These are phyloP conservation scores for Candida sanyaensis DNA, from an alignment of 1,139 yeast genomes.

Conservation along the genomic window DNA sequence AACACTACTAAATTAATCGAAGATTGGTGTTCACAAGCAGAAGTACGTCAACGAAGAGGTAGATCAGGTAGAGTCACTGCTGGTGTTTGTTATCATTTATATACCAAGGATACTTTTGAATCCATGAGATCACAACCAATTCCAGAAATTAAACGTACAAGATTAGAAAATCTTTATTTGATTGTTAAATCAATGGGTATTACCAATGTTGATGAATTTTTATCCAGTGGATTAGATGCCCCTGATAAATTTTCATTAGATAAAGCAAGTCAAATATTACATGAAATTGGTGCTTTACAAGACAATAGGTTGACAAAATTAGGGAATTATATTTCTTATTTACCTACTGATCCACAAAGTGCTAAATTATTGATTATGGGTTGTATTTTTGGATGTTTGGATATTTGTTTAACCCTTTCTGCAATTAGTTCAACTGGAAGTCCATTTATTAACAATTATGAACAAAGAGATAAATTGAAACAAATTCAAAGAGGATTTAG, in stretches of 20 bases:
- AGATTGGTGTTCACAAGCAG: constrained; percentile 88
- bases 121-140: constrained; percentile 71
- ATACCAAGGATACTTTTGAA: constrained; percentile 60
- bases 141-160: constrained; percentile 86
- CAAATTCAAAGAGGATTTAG: constrained; percentile 43
- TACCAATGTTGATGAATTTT: constrained; percentile 64
- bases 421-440: constrained; percentile 72
- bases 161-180: constrained; percentile 79
- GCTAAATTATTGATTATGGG: constrained; percentile 83
- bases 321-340: constrained; percentile 77
- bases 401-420: constrained; percentile 71
- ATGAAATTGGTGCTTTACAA: constrained; percentile 71
- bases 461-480: constrained; percentile 65
- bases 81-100: constrained; percentile 83
- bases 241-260: constrained; percentile 63
- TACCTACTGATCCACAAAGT: constrained; percentile 85
- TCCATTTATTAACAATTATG: constrained; percentile 67
- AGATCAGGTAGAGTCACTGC: constrained; percentile 95
- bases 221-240: constrained; percentile 78
- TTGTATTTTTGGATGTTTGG: constrained; percentile 82
- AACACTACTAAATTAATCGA: constrained; percentile 76
- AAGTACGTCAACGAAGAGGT: constrained; percentile 91
- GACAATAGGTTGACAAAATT: constrained; percentile 65
- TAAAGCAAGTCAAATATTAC: constrained; percentile 62
- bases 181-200: constrained; percentile 91